Evolutionary conservation across 2,329 filamentous ascomycete species (phyloP).

Genomic region (Nemania sp.): DNA sequence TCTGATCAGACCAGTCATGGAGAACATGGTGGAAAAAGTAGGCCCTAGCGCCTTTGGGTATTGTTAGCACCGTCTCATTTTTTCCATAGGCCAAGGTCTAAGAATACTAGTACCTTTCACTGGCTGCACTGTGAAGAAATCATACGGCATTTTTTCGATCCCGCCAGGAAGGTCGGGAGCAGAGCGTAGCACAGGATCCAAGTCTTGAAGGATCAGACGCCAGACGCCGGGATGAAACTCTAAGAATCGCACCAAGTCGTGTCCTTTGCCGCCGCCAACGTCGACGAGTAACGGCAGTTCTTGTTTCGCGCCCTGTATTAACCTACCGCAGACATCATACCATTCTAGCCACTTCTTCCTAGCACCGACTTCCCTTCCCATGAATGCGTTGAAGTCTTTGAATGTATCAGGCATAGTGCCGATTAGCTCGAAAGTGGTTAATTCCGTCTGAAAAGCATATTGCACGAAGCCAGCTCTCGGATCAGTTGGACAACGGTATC

Average conservation of each 20-base stretch:
- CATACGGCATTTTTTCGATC: conserved; percentile 41
- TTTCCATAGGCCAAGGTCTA: neutral
- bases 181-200: conserved; percentile 27
- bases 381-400: conserved; percentile 36
- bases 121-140: conserved; percentile 42
- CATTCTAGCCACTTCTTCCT: conserved; percentile 34
- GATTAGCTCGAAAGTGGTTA: conserved; percentile 31
- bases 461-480: conserved; percentile 36
- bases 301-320: conserved; percentile 32
- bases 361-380: conserved; percentile 36
- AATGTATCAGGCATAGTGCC: conserved; percentile 27
- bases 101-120: conserved; percentile 38
- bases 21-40: conserved; percentile 42
- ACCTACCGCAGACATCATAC: conserved; percentile 36
- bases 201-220: conserved; percentile 37
- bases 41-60: conserved; percentile 36
- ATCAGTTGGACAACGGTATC: conserved; percentile 34
- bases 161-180: conserved; percentile 30
- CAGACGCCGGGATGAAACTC: conserved; percentile 29
- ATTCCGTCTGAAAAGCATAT: conserved; percentile 37
- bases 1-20: conserved; percentile 45
- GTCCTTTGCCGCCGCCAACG: conserved; percentile 37
- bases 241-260: conserved; percentile 35
- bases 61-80: neutral
- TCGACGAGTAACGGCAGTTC: conserved; percentile 37